Base-by-base conservation (phyloP, 257 asterid species). In the Linderniella brevidens region DNA sequence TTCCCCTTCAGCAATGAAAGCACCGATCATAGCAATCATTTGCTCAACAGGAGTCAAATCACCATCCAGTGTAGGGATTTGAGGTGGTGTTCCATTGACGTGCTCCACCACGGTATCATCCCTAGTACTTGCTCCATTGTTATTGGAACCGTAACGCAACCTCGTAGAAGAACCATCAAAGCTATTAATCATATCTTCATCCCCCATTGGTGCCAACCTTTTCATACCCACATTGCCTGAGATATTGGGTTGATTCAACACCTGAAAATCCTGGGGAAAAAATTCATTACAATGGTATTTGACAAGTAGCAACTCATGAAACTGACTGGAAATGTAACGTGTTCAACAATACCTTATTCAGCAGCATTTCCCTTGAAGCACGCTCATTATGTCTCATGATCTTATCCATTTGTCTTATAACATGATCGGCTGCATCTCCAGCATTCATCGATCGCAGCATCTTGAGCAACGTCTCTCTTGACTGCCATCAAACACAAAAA, bases 341-440 rank as follows among this genome's bases (percentile, higher is more conserved):
- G 37, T 35, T 53, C 51, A n/a, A 37, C 48, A 37, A 45, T 64
- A 87, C 97, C 93, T 85, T 90, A 66, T 37, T 75, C 60, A 67
- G 52, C 58, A 78, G 76, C 69, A 66, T 66, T 61, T 90, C 99
- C 58, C 92, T 79, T 41, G 80, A 66, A 69, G 75, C 79, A 56
- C 93, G 94, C 64, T 75, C 99, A 55, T 70, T 76, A 58, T 56
- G 79, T 66, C 78, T 81, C 77, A 81, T 81, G 56, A 75, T 56
- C 68, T 90, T 90, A 70, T 90, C 96, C 29, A 74, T 71, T 65
- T 90, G 99, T 44, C 96, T 67, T 35, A 79, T 50, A 63, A 70
- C 96, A 65, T 90, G 99, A 71, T 90, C 99, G 47, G 99, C 96
- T 38, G 96, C 99, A 59, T 90, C 96, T 59, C 94, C 94, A 44